Base-by-base conservation (phyloP, 1,139 yeast species). In the Diutina rugosa region DNA sequence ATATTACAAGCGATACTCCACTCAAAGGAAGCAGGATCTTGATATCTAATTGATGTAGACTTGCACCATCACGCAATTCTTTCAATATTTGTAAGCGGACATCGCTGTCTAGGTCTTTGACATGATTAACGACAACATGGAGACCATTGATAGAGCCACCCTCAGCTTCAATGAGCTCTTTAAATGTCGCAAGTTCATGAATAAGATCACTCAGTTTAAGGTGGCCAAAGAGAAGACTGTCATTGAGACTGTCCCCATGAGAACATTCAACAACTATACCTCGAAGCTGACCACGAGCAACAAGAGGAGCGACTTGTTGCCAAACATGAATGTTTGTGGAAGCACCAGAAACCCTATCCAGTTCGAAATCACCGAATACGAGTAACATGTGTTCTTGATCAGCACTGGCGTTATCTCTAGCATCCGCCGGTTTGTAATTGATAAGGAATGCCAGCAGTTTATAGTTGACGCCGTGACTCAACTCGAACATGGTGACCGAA, bases 361-460 rank as follows among this genome's bases (percentile, higher is more conserved):
- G 79, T 66, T 89, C 96, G 56, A 88, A 82, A 66, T 89, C 96
- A 1, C 97, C 97, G 74, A 88, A 89, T 4, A 86, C 69, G 18
- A 87, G 66, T 6, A 88, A 56, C 28, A 18, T 6, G 41, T 71
- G 68, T n/a, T 72, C 62, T 14, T 67, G 62, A 0, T 71, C 62
- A 3, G 29, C 18, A 6, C n/a, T 10, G 30, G 35, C 49, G 12
- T 6, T 21, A 10, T n/a, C 16, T 9, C 6, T 1, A 3, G 14
- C 6, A 35, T 35, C 41, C n/a, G 41, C 6, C 0, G 57, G 48
- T 2, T 62, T 58, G 64, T 79, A 72, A n/a, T 71, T 63, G 44
- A 85, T 66, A 30, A 84, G 68, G 64, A 74, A 85, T 10, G 85
- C 83, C 21, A 85, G 78, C 21, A 76, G 70, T 41, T 64, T 59